Base-by-base conservation (phyloP, 23 red algal genomes). In the Rhodosorus marinus region DNA sequence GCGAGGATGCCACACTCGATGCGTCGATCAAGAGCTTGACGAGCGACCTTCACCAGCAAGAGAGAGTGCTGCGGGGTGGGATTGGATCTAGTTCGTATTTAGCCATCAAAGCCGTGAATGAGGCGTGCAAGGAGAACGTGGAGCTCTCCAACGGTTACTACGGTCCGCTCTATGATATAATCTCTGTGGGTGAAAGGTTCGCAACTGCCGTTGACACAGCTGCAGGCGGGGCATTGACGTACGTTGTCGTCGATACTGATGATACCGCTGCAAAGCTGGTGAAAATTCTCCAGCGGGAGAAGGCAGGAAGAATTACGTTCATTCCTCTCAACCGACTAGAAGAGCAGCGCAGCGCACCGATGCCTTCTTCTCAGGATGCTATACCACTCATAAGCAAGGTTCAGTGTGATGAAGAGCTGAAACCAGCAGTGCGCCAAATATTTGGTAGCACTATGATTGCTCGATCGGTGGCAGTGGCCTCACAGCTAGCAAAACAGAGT, bases 231-330 rank as follows among this genome's bases (percentile, higher is more conserved):
- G 57, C 72, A 0, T 56, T 98, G 28, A 68, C 59, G 31, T 67
- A 86, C 21, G 57, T 98, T 24, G 79, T 98, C 15, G 90, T 98
- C n/a, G 66, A 98, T 42, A 69, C 26, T 14, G 79, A 98, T 53
- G 90, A 72, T n/a, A 98, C 70, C n/a, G 78, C 90, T 26, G 76
- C 90, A 3, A 58, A 21, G 35, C 79, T 98, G 23, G 79, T 98
- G 2, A 31, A 64, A 41, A 33, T 64, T 4, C 43, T 98, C 17
- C 64, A 75, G 27, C 29, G 62, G 17, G 58, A 38, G 27, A 60
- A 77, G 5, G 78, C 72, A 28, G 90, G 90, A 22, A 60, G 90
- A 20, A 64, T 98, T 6, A 98, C 90, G 14, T 98, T 98, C 47
- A 78, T 98, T 20, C 90, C 90, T 6, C 62, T 98, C 29, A 81